Base-by-base conservation (phyloP, 2,329 filamentous ascomycete genomes). In the Ceratocystis cubensis region DNA sequence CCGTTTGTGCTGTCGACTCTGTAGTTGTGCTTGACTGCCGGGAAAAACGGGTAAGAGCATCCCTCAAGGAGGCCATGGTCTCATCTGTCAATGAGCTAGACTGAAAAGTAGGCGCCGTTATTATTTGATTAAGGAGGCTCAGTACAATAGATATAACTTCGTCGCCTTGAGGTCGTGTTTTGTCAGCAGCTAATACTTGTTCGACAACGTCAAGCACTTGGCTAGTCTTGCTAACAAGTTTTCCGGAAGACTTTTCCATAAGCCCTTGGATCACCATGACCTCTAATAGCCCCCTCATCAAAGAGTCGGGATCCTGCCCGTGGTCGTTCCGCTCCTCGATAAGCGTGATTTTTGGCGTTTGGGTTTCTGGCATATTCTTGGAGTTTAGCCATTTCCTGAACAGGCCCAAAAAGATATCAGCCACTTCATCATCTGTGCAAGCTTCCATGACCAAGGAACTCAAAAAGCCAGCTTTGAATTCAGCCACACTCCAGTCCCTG, bases 261-360 rank as follows among this genome's bases (percentile, higher is more conserved):
- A 91, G 80, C 44, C 80, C 81, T 71, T 88, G 85, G 6, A 89
- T 77, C 0, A 89, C 74, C 62, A 84, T 84, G 4, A 85, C 78
- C 69, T 88, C 80, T 5, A 81, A 74, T 1, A 91, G 75, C 3
- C 79, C 77, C 3, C 72, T 72, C 2, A 84, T 67, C 0, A 81
- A 76, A 59, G 82, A 78, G 2, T 63, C 44, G 5, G 67, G 50
- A 22, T 66, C 25, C 10, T 66, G 48, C 33, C 33, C 8, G 5
- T 57, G 46, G 1, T 73, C 71, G 0, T 71, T 65, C 3, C 75
- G 70, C 1, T 76, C 72, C 22, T 75, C 70, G 8, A 71, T 70
- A 5, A 76, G 67, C 3, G 72, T 67, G 4, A 72, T 69, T n/a
- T 73, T 72, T 66, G 71, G 72, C 70, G 69, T 59, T 59, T 20